A percentile compares a stretch with the other conserved stretches of the same genome.
These are phyloP conservation scores for Coniochaeta sp. DNA, from an alignment of 2,329 filamentous ascomycete species.

Conservation along the genomic window DNA sequence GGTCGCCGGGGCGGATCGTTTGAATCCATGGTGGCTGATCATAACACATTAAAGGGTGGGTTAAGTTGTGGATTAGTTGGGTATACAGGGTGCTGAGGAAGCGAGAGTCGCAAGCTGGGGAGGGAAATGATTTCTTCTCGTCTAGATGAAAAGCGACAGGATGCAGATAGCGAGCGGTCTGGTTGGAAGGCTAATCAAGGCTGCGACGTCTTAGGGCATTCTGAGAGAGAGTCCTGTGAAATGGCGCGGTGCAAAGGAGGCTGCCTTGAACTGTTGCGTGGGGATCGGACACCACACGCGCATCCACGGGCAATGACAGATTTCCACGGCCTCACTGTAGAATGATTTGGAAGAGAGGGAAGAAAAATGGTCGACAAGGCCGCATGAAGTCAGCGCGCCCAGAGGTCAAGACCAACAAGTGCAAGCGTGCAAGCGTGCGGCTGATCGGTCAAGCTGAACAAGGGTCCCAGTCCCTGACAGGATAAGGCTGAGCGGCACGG, in stretches of 20 bases:
- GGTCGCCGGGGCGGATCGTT: constrained; percentile 5
- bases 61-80: neutral
- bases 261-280: neutral
- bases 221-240: neutral
- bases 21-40: neutral
- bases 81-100: neutral
- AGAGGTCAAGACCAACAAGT: neutral
- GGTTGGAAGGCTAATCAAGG: neutral
- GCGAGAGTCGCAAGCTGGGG: neutral
- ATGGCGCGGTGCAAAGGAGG: neutral
- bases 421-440: neutral
- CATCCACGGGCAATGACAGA: neutral
- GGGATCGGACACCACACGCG: neutral
- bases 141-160: neutral
- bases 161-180: neutral
- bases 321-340: neutral
- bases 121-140: neutral
- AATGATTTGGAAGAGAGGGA: neutral
- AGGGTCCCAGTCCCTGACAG: neutral
- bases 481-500: constrained; percentile 1
- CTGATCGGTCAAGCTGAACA: neutral
- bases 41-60: neutral
- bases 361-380: neutral
- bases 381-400: neutral
- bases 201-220: neutral